phyloP scores from a whole-genome alignment of 768 basidiomycete species.

The Cubamyces lactineus region DNA sequence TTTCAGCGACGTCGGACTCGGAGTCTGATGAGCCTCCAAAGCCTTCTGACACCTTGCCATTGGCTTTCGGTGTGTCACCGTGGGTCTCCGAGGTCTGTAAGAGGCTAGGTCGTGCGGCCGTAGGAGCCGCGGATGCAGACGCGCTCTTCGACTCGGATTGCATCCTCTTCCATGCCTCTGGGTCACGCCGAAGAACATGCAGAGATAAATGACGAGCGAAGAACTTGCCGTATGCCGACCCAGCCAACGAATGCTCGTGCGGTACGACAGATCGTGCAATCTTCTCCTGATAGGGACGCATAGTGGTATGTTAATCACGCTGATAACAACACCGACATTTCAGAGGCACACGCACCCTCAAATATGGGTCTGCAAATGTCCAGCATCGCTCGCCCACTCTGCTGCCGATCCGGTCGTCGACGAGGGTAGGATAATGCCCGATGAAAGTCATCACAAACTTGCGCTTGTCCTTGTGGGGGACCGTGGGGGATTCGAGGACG shows the following conservation, averaged over 20 bases:
- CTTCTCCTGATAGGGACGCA: slow-evolving; percentile 66
- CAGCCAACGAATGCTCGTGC: slow-evolving; percentile 71
- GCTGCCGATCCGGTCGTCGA: slow-evolving; percentile 90
- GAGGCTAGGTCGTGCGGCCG: neutral
- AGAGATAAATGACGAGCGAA: slow-evolving; percentile 81
- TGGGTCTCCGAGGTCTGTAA: neutral
- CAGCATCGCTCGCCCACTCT: slow-evolving; percentile 91
- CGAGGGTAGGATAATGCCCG: slow-evolving; percentile 77
- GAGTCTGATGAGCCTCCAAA: neutral
- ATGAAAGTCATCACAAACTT: slow-evolving; percentile 75
- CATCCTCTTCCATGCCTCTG: slow-evolving; percentile 82
- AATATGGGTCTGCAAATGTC: slow-evolving; percentile 88
- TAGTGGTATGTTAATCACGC: neutral
- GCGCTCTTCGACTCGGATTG: slow-evolving; percentile 41
- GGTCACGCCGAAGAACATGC: slow-evolving; percentile 73
- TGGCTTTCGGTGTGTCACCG: neutral
- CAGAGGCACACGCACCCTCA: slow-evolving; percentile 61
- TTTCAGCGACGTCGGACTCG: neutral
- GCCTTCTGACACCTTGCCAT: neutral
- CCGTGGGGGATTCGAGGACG: slow-evolving; percentile 68
- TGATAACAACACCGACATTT: neutral
- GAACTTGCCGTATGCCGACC: slow-evolving; percentile 85
- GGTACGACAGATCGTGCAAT: slow-evolving; percentile 80
- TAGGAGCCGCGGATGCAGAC: slow-evolving; percentile 32
- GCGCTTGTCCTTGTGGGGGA: slow-evolving; percentile 66